Evolutionary conservation across 148 eudicot genomes (phyloP).

Genomic region (Linanthus parryae): DNA sequence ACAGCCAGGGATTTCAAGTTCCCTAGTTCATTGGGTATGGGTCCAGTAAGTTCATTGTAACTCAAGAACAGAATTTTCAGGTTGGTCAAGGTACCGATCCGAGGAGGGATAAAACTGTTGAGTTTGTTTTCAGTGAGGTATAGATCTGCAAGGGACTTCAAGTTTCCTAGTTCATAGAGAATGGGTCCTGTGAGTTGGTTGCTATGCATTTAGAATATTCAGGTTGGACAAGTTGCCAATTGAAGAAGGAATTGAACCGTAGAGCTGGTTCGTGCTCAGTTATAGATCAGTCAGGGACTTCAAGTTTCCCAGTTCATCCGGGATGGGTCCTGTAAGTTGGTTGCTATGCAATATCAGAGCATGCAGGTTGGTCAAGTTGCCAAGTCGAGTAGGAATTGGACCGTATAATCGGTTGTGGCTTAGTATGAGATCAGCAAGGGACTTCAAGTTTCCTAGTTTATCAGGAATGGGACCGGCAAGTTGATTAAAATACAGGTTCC

Average conservation of each 20-base stretch:
- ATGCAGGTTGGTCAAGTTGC: constrained; percentile 25
- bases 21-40: constrained; percentile 1
- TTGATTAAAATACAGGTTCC: not conserved
- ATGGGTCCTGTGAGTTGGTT: constrained; percentile 3
- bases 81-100: constrained; percentile 6
- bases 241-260: constrained; percentile 6
- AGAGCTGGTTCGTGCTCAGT: not conserved
- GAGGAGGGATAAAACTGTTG: constrained; percentile 8
- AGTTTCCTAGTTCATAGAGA: not conserved
- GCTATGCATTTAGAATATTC: not conserved
- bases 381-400: constrained; percentile 24
- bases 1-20: no score
- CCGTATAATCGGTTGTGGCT: constrained; percentile 26
- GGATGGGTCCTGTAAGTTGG: constrained; percentile 31
- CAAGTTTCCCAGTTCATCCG: constrained; percentile 19
- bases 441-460: constrained; percentile 30
- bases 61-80: not conserved
- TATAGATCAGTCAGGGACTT: not conserved
- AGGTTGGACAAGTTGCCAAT: constrained; percentile 2
- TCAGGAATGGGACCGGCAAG: constrained; percentile 25
- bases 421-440: constrained; percentile 21
- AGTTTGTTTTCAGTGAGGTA: not conserved
- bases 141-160: not conserved
- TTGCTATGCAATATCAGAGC: constrained; percentile 28
- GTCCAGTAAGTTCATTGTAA: constrained; percentile 1